A percentile compares a stretch with the other conserved stretches of the same genome.
These are phyloP conservation scores for Leishmania gerbilli DNA, from an alignment of 208 protist species.

Conservation along the genomic window DNA sequence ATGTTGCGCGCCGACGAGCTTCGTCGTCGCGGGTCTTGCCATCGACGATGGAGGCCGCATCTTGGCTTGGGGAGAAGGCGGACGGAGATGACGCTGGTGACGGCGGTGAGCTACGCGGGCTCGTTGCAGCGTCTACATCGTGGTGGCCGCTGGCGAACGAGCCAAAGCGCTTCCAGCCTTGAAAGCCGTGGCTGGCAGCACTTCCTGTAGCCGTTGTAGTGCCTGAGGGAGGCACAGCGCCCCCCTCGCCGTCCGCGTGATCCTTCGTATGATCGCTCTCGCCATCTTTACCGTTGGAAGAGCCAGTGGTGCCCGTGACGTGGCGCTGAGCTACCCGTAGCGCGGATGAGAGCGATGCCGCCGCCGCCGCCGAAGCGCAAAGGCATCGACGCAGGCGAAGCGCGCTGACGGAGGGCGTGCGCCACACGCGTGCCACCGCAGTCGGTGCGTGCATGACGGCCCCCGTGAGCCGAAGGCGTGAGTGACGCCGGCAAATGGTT, in stretches of 20 bases:
- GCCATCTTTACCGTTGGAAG: slow-evolving; percentile 10
- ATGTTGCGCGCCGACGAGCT: slow-evolving; percentile 15
- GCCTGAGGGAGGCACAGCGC: neutral
- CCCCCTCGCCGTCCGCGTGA: neutral
- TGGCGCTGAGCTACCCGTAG: slow-evolving; percentile 4
- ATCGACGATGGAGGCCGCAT: neutral
- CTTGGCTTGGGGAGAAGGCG: neutral
- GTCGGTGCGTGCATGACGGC: neutral
- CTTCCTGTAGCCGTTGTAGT: neutral
- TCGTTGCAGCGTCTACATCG: neutral
- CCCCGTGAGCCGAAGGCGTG: neutral
- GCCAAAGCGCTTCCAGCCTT: slow-evolving; percentile 27
- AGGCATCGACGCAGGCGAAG: slow-evolving; percentile 7
- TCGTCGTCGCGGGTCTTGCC: slow-evolving; percentile 7
- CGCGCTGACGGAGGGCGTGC: neutral
- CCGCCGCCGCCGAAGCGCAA: neutral
- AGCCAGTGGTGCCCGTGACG: neutral
- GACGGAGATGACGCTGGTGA: neutral
- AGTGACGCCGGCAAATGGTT: neutral
- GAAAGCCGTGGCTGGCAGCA: neutral
- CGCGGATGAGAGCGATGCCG: neutral
- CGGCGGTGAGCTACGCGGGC: neutral
- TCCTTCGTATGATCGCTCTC: neutral
- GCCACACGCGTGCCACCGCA: neutral
- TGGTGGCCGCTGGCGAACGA: neutral